Evolutionary conservation across 176 grass and related monocot genomes (phyloP), one percentile per base, ranked within the genome.

Genomic region (Aegilops tauschii): DNA sequence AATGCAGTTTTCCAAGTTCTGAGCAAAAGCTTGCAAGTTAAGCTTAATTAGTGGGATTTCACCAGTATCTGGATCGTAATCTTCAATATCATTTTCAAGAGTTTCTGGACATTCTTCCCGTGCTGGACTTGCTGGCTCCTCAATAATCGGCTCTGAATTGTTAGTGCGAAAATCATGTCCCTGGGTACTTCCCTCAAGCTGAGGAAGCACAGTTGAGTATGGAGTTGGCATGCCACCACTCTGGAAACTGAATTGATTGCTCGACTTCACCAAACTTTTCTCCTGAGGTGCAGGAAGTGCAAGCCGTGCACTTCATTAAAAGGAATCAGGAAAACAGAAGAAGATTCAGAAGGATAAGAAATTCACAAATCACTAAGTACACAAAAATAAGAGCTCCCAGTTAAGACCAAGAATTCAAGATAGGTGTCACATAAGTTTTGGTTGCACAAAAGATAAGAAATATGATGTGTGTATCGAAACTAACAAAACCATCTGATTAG

Each of bases 31-130:
- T 85, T 94, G 78, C 76, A 95, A 85, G 88, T 98, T 93, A 66
- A 95, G 79, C 66, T 94, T 95, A 79, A 98, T 98, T 79, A 80
- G 89, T 64, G 96, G 96, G 73, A 98, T 98, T 83, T 95, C 96
- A 87, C 88, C 90, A 87, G 35, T 81, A 78, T 98, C 86, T 45
- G 90, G 89, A 37, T 89, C 49, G 74, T 85, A 75, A 86, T 95
- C 92, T 81, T 98, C 96, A 20, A 98, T 94, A 72, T 93, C 84
- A 8, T 86, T 90, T 81, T 83, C 84, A 83, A 63, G 77, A 36
- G 68, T 85, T 50, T 84, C 87, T 82, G 40, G 49, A 49, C 28
- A 62, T 80, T 90, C 85, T 36, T 87, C 85, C 80, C 86, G 83
- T 81, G 27, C 86, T 91, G 96, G 96, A 86, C 89, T 98, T 83